These are phyloP conservation scores for Arthrobotrys conoides DNA, from an alignment of 2,329 filamentous ascomycete species.

Conservation along the genomic window DNA sequence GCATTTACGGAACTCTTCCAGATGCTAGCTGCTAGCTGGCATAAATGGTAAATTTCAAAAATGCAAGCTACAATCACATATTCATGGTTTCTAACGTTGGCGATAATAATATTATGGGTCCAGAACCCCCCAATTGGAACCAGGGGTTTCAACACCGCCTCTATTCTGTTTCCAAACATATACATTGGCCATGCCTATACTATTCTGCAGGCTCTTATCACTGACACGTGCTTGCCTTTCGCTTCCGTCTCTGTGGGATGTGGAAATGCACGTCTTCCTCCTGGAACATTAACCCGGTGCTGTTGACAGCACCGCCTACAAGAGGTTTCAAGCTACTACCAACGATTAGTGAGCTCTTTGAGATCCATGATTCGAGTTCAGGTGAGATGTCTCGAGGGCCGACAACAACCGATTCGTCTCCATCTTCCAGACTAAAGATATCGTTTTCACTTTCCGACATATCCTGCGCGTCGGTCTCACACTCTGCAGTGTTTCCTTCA, in stretches of 20 bases:
- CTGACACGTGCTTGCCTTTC: conserved; percentile 59
- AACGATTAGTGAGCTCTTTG: conserved; percentile 60
- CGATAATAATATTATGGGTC: conserved; percentile 39
- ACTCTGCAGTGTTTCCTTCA: conserved; percentile 36
- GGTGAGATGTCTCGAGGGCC: conserved; percentile 47
- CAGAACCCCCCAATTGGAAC: conserved; percentile 24
- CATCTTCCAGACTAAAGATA: conserved; percentile 43
- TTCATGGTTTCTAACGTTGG: conserved; percentile 1
- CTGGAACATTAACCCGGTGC: conserved; percentile 12
- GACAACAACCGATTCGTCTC: conserved; percentile 40
- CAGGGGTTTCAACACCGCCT: conserved; percentile 56
- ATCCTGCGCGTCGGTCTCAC: conserved; percentile 29
- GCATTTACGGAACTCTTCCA: conserved; percentile 48
- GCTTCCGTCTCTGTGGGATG: conserved; percentile 57
- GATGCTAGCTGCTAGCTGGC: conserved; percentile 12
- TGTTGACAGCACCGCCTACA: conserved; percentile 30
- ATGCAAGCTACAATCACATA: conserved; percentile 29
- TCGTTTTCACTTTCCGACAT: conserved; percentile 26
- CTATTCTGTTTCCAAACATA: conserved; percentile 58
- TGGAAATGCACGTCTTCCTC: conserved; percentile 36
- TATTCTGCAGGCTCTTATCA: conserved; percentile 45
- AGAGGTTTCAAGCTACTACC: conserved; percentile 55
- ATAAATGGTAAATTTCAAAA: conserved; percentile 21
- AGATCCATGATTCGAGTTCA: conserved; percentile 58
- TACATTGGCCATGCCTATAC: background rate